These are phyloP conservation scores for Phylloporus sp. DNA, from an alignment of 1,284 basidiomycete genomes.

Conservation along the genomic window DNA sequence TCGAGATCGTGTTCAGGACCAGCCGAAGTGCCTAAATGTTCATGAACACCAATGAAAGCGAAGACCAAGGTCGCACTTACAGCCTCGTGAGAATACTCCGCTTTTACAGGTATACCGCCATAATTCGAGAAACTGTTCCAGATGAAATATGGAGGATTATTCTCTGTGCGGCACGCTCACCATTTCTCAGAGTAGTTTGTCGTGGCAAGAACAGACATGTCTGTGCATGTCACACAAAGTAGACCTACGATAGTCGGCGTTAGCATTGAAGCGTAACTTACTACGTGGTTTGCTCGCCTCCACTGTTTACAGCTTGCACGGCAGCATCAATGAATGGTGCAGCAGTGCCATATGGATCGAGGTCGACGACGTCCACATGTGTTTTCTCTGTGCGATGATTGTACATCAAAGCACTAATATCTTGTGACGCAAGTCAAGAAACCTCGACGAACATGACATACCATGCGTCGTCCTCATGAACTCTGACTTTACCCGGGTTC, in stretches of 20 bases:
- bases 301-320: slow-evolving; percentile 89
- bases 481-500: slow-evolving; percentile 63
- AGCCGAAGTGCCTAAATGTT: slow-evolving; percentile 80
- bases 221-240: slow-evolving; percentile 96
- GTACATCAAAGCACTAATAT: slow-evolving; percentile 85
- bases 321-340: slow-evolving; percentile 98
- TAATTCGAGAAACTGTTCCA: slow-evolving; percentile 86
- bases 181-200: slow-evolving; percentile 97
- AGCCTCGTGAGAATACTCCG: slow-evolving; percentile 94
- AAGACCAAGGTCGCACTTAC: slow-evolving; percentile 47
- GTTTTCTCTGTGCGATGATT: slow-evolving; percentile 74
- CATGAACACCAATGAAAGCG: slow-evolving; percentile 3
- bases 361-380: slow-evolving; percentile 92
- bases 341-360: slow-evolving; percentile 98
- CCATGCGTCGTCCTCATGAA: slow-evolving; percentile 96
- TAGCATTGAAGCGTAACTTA: slow-evolving; percentile 1
- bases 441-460: slow-evolving; percentile 37
- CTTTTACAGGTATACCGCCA: slow-evolving; percentile 90
- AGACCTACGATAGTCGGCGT: slow-evolving; percentile 53
- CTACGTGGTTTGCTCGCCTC: slow-evolving; percentile 54
- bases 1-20: slow-evolving; percentile 85
- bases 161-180: slow-evolving; percentile 44
- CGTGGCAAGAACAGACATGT: slow-evolving; percentile 92
- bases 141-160: neutral
- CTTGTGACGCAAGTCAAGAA: neutral